Base-by-base conservation (phyloP, 768 basidiomycete species). In the Clavaria fumosa region DNA sequence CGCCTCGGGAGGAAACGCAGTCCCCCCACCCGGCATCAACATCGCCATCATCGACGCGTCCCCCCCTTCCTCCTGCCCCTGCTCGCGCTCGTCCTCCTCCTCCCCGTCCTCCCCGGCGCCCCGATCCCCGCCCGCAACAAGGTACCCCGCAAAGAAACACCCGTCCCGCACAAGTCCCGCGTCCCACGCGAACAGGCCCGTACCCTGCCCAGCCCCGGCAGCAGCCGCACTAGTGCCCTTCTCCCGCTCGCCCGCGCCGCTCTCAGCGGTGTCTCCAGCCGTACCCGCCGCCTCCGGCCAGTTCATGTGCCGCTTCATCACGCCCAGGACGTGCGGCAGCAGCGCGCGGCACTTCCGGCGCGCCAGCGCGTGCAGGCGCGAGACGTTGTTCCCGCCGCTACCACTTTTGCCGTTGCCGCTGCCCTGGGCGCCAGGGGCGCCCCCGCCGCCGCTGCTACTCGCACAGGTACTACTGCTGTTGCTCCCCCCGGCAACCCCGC, bases 131-230 rank as follows among this genome's bases (percentile, higher is more conserved):
- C 70, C 74, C 0, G 81, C 82, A 4, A 85, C 67, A 26, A 89
- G 59, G 43, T 79, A 71, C 2, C 75, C 86, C 3, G 84, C 83
- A 48, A 80, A 91, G 65, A 80, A 93, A 49, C 80, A 85, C 3
- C 90, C 90, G 48, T 93, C 89, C 14, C 83, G 72, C 37, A 90
- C 75, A 3, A 91, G 66, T 14, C 80, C 78, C 1, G 86, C 72
- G 52, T 96, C 90, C 66, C 79, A 91, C 47, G 67, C 67, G 51
- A 95, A 88, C 46, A 93, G 70, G 9, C 64, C 63, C 15, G 54
- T 47, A 12, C 48, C 50, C 26, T 56, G 53, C 12, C 40, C 44
- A 26, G 46, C 48, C 15, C 56, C 60, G 2, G 56, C 52, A 15
- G 53, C 53, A 36, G 46, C 48, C 3, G 62, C 55, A n/a, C n/a